Evolutionary conservation across 192 early-diverging fungal species (phyloP).

Genomic region (Backusella psychrophila): DNA sequence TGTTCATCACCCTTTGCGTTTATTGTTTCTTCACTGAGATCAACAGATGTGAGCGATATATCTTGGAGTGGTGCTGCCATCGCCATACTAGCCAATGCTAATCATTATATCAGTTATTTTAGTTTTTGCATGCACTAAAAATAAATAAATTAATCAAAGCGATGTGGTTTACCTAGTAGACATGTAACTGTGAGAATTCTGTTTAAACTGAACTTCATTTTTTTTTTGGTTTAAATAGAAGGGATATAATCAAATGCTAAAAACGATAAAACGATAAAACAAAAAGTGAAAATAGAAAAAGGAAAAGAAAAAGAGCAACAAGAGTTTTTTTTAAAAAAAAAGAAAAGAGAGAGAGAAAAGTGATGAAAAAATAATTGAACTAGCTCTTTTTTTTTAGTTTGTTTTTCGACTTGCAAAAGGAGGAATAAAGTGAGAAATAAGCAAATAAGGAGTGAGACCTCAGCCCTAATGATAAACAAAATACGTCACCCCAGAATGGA

Average conservation of each 20-base stretch:
- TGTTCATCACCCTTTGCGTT: conserved; percentile 34
- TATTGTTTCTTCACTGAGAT: conserved; percentile 17
- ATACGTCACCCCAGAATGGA: neutral
- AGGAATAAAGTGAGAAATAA: neutral
- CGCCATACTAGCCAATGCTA: conserved; percentile 11
- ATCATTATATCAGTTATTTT: neutral
- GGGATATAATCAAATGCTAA: neutral
- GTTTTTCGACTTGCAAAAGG: conserved; percentile 3
- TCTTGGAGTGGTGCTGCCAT: conserved; percentile 36
- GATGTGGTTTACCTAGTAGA: conserved; percentile 2
- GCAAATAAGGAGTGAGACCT: conserved; percentile 5
- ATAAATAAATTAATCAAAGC: neutral
- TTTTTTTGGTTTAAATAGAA: neutral
- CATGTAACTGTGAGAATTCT: conserved; percentile 8
- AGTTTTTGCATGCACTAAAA: neutral
- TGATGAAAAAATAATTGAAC: neutral
- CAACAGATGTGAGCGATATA: conserved; percentile 37
- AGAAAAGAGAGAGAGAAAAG: neutral
- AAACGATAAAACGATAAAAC: conserved; percentile 2
- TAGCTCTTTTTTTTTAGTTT: neutral
- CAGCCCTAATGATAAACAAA: conserved; percentile 1
- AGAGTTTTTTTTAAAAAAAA: neutral
- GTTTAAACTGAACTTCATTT: conserved; percentile 7
- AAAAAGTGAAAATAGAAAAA: neutral
- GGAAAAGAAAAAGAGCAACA: neutral